Base-by-base conservation (phyloP, 495 filamentous ascomycete genomes). In the Xylaria castorea region DNA sequence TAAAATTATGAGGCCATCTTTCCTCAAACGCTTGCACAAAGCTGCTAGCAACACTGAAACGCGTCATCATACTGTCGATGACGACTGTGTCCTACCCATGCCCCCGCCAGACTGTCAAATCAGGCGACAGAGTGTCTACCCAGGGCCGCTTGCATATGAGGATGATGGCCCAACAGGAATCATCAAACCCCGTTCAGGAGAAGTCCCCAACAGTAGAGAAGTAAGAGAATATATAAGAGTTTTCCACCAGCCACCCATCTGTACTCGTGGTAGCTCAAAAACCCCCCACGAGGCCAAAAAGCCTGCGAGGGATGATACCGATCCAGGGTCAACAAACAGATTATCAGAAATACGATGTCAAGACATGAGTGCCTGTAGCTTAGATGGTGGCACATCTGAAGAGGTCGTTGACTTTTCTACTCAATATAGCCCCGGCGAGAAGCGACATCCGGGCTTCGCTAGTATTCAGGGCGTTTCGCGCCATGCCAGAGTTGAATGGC, bases 241-340 rank as follows among this genome's bases (percentile, higher is more conserved):
- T 46, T 80, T 81, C 42, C 77, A 83, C 30, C 75, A 77, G 32
- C 82, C 81, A 32, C 84, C 80, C 5, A 81, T 84, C 40, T 75
- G 76, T 46, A 75, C 75, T 62, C 80, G 81, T 16, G 60, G 72
- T 20, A 84, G 80, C 71, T 84, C 83, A 48, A 76, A 63, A 51
- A 74, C 66, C 42, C 57, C 83, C 48, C 74, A 71, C 60, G 70
- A 68, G 7, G 14, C 40, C 25, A 36, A 68, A 48, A 55, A 30
- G 38, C 16, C 40, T 38, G 5, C 34, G 27, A 20, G 14, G 20
- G 51, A 61, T 36, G 63, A 74, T 51, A 20, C 38, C 58, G 67
- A 75, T 57, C 34, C 51, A 71, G 48, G 62, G 58, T 53, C 40
- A 71, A 48, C 32, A 27, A 57, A 57, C 16, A 66, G 58, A n/a